These are phyloP conservation scores for Crithidia expoeki DNA, from an alignment of 208 protist species.

Conservation along the genomic window DNA sequence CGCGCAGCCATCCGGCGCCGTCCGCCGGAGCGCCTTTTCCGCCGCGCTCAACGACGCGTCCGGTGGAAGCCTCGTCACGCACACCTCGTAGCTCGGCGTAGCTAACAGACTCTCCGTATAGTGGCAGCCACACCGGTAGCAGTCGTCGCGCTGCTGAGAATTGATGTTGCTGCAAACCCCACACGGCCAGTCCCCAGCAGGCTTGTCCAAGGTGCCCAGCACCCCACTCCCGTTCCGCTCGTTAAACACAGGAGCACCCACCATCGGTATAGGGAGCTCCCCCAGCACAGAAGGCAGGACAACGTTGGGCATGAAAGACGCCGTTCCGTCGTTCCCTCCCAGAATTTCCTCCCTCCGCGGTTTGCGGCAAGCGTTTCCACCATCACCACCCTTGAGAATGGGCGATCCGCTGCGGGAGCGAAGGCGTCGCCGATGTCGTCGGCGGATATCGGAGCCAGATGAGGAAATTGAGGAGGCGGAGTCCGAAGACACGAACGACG, in stretches of 20 bases:
- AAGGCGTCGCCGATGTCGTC: conserved; percentile 13
- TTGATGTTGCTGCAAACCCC: conserved; percentile 88
- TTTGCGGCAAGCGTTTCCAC: background rate
- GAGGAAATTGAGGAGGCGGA: conserved; percentile 5
- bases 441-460: background rate
- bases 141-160: conserved; percentile 58
- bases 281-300: conserved; percentile 7
- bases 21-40: conserved; percentile 22
- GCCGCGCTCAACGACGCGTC: conserved; percentile 28
- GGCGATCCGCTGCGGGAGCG: conserved; percentile 23
- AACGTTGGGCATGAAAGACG: background rate
- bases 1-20: conserved; percentile 8
- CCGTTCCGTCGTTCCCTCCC: background rate
- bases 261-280: background rate
- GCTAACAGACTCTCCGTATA: conserved; percentile 47
- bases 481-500: conserved; percentile 10
- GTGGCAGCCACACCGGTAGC: conserved; percentile 66
- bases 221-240: background rate
- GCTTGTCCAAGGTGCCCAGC: conserved; percentile 21
- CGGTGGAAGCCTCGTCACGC: conserved; percentile 35
- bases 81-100: conserved; percentile 51
- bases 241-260: background rate
- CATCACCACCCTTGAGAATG: background rate
- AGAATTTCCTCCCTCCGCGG: conserved; percentile 22
- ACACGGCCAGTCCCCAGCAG: conserved; percentile 76